These are phyloP conservation scores for Xanthoceras sorbifolium DNA, from an alignment of 345 rosid species.

Conservation along the genomic window DNA sequence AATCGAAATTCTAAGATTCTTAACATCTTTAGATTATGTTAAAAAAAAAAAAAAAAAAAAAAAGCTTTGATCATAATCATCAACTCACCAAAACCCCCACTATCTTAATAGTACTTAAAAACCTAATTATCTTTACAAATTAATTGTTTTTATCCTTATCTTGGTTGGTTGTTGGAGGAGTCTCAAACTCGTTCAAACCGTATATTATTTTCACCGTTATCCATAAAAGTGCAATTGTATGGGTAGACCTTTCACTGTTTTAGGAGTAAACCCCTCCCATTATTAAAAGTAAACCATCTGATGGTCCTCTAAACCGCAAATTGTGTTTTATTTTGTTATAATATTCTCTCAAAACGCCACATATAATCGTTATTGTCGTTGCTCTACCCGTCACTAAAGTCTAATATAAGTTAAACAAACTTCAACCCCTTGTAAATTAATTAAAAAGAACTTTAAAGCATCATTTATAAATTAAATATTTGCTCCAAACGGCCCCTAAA, in stretches of 20 bases:
- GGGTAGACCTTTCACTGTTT: too few relatives aligned
- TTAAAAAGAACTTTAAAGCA: not conserved
- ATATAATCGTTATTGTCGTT: constrained; percentile 15
- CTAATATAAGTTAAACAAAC: constrained; percentile 29
- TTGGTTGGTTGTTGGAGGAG: too few relatives aligned
- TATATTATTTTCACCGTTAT: too few relatives aligned
- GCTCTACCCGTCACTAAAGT: constrained; percentile 21
- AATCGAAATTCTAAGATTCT: not conserved
- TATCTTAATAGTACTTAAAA: constrained; percentile 2
- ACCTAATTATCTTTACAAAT: not conserved
- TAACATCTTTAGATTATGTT: constrained; percentile 2
- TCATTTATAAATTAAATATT: not conserved
- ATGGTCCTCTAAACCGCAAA: too few relatives aligned
- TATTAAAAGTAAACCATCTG: too few relatives aligned
- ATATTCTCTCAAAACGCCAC: constrained; percentile 19
- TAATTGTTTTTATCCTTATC: too few relatives aligned
- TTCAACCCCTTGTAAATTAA: constrained; percentile 13
- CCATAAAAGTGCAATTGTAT: too few relatives aligned
- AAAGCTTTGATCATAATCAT: not conserved
- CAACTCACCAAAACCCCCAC: constrained; percentile 20
- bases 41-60: not conserved
- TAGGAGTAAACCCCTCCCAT: too few relatives aligned
- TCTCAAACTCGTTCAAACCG: too few relatives aligned
- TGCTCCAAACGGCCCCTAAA: not conserved
- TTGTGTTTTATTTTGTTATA: not conserved